A percentile compares a stretch with the other conserved stretches of the same genome.
These are phyloP conservation scores for Luffa aegyptiaca DNA, from an alignment of 306 rosid species.

Conservation along the genomic window DNA sequence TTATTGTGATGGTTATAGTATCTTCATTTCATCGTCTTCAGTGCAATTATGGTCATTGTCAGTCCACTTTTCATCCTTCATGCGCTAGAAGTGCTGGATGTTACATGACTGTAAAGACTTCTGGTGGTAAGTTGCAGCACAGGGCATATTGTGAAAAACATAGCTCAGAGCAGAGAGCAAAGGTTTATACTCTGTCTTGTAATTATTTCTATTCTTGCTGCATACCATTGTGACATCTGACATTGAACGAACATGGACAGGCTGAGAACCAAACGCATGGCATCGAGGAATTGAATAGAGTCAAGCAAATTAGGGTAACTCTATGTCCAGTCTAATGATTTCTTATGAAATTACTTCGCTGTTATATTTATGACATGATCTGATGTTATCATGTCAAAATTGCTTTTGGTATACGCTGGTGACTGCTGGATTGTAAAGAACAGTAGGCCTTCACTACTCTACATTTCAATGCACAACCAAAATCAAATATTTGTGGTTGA, in stretches of 20 bases:
- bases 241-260: conserved; percentile 25
- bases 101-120: conserved; percentile 55
- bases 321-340: neutral
- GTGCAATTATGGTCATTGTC: conserved; percentile 96
- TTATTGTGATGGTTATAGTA: neutral
- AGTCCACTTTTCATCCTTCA: conserved; percentile 68
- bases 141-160: conserved; percentile 95
- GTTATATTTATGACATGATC: neutral
- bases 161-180: conserved; percentile 77
- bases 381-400: too few relatives aligned
- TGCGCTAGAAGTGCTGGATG: conserved; percentile 89
- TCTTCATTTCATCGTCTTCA: conserved; percentile 28
- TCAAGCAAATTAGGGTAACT: conserved; percentile 80
- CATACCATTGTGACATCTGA: neutral
- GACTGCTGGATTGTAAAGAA: neutral
- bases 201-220: neutral
- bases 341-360: neutral
- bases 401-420: too few relatives aligned
- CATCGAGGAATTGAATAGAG: conserved; percentile 68
- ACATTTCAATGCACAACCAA: neutral
- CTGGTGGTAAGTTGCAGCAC: conserved; percentile 75
- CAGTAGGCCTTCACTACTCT: neutral
- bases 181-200: conserved; percentile 36
- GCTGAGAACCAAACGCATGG: conserved; percentile 88
- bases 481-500: too few relatives aligned